phyloP scores from a whole-genome alignment of 1,284 basidiomycete genomes.

The Irpex sp. region DNA sequence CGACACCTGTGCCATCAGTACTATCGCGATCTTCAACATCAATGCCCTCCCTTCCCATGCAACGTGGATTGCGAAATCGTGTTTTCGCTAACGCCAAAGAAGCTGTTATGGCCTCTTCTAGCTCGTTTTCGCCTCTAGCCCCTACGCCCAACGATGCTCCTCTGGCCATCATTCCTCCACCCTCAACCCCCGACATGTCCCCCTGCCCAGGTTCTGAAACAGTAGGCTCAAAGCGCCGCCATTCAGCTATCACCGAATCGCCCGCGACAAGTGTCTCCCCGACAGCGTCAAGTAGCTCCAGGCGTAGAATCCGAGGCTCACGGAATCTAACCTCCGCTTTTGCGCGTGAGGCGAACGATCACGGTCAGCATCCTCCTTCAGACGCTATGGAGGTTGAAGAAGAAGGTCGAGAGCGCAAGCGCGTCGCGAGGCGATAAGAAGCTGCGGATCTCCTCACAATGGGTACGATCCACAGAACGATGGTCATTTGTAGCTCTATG shows the following conservation, averaged over 20 bases:
- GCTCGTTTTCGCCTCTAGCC: slow-evolving; percentile 3
- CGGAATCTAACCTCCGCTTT: slow-evolving; percentile 4
- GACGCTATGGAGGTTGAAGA: slow-evolving; percentile 38
- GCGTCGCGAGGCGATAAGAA: slow-evolving; percentile 30
- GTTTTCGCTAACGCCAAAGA: slow-evolving; percentile 6
- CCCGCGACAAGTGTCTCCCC: slow-evolving; percentile 1
- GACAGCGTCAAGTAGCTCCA: background rate
- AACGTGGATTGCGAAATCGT: background rate
- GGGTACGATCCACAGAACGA: background rate
- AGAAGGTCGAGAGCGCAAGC: slow-evolving; percentile 36
- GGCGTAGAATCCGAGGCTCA: slow-evolving; percentile 13
- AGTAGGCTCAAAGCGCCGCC: slow-evolving; percentile 5
- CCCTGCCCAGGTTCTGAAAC: background rate
- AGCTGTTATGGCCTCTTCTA: background rate
- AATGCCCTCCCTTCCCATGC: background rate
- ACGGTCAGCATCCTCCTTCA: slow-evolving; percentile 7
- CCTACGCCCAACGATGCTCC: slow-evolving; percentile 21
- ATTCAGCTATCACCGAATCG: slow-evolving; percentile 7
- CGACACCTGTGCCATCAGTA: background rate
- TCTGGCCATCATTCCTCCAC: slow-evolving; percentile 19
- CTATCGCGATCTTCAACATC: background rate
- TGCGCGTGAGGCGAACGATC: slow-evolving; percentile 17
- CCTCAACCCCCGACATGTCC: background rate
- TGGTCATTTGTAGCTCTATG: background rate
- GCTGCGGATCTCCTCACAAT: background rate